Percentiles rank a stretch among this genome's conserved stretches.
These are phyloP conservation scores for Crithidia acanthocephali DNA, from an alignment of 208 protist species.

Conservation along the genomic window DNA sequence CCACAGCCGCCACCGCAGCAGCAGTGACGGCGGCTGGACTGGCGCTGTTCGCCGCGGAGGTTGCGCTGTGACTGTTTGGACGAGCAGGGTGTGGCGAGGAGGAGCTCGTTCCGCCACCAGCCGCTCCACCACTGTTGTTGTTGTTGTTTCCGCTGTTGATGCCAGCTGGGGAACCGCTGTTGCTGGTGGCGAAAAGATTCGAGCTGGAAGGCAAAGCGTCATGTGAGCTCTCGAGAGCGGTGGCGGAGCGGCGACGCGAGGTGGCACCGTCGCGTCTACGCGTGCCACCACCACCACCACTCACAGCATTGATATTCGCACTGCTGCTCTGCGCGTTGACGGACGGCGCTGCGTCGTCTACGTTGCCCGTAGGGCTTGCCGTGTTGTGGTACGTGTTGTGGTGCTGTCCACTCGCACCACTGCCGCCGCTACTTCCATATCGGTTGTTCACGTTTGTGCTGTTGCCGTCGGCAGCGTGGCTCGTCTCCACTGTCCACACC, in stretches of 20 bases:
- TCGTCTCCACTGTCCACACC: slow-evolving; percentile 19
- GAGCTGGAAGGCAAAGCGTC: slow-evolving; percentile 21
- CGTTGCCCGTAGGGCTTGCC: neutral
- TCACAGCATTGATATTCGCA: too few relatives aligned
- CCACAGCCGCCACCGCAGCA: neutral
- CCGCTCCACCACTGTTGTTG: slow-evolving; percentile 3
- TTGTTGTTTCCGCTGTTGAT: slow-evolving; percentile 8
- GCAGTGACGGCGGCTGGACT: neutral
- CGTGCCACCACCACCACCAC: neutral
- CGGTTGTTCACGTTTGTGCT: neutral
- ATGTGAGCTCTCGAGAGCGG: slow-evolving; percentile 14
- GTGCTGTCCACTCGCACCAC: too few relatives aligned
- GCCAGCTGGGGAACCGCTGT: slow-evolving; percentile 16
- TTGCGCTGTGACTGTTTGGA: slow-evolving; percentile 21
- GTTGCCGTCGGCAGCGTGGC: neutral
- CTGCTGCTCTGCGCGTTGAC: neutral
- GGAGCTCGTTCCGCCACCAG: slow-evolving; percentile 11
- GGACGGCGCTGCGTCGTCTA: neutral
- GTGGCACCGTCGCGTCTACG: neutral
- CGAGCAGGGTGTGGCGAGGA: slow-evolving; percentile 25
- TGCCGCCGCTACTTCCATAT: neutral
- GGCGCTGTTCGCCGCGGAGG: neutral
- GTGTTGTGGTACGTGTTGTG: too few relatives aligned
- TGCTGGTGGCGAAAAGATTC: slow-evolving; percentile 23
- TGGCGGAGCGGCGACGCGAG: slow-evolving; percentile 18